phyloP scores from a whole-genome alignment of 2,329 filamentous ascomycete species.

The Colletotrichum ledebouriae region DNA sequence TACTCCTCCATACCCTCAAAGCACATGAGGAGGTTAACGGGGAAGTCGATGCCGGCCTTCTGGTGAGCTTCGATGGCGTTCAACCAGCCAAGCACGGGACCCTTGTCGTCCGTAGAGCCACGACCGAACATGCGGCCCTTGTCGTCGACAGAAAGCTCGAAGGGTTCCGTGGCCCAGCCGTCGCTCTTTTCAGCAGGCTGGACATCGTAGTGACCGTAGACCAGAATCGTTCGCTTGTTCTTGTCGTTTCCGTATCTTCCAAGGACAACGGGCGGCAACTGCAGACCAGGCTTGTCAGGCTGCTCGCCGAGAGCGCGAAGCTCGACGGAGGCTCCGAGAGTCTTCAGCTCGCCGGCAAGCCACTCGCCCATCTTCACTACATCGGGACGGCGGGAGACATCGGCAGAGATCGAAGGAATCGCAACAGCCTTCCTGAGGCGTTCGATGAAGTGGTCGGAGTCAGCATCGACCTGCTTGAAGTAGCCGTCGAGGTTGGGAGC shows the following conservation, averaged over 20 bases:
- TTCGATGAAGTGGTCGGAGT: constrained; percentile 87
- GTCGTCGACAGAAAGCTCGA: constrained; percentile 87
- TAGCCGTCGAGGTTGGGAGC: constrained; percentile 90
- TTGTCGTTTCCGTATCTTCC: constrained; percentile 93
- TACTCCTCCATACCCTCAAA: constrained; percentile 99
- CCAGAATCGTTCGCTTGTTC: constrained; percentile 93
- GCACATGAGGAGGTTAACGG: constrained; percentile 98
- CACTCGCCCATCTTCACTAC: constrained; percentile 97
- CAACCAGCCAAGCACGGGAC: constrained; percentile 95
- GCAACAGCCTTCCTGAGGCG: constrained; percentile 92
- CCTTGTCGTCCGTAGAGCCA: constrained; percentile 97
- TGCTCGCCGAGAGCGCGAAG: constrained; percentile 91
- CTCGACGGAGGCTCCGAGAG: constrained; percentile 88
- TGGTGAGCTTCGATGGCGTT: constrained; percentile 99
- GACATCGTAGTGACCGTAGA: constrained; percentile 99
- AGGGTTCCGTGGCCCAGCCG: constrained; percentile 96
- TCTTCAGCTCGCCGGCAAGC: constrained; percentile 84
- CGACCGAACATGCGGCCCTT: constrained; percentile 97
- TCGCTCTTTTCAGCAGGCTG: constrained; percentile 94
- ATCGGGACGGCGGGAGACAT: constrained; percentile 88
- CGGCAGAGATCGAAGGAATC: constrained; percentile 95
- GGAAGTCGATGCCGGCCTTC: constrained; percentile 93
- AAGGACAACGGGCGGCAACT: constrained; percentile 92
- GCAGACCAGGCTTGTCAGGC: constrained; percentile 88
- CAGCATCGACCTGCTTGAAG: constrained; percentile 90